Evolutionary conservation across 306 rosid species (phyloP).

Genomic region (Fragaria vesca): DNA sequence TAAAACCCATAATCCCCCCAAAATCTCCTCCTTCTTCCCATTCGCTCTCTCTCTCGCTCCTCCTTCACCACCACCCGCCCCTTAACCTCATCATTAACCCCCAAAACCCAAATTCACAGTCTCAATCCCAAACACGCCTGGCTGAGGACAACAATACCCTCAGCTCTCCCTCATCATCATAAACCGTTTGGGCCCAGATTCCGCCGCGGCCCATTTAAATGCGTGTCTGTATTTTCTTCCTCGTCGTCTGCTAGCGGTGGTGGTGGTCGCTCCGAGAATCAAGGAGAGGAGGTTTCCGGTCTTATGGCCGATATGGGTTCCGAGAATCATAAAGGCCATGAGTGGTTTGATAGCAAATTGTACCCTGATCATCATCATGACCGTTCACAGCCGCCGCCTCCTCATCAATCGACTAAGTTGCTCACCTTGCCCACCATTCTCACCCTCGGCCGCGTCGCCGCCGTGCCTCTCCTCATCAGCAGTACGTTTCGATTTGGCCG

Average conservation of each 20-base stretch:
- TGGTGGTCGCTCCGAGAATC: conserved; percentile 18
- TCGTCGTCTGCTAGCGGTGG: background rate
- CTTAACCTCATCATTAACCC: background rate
- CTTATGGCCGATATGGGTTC: conserved; percentile 54
- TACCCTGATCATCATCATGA: conserved; percentile 21
- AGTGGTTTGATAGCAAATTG: conserved; percentile 34
- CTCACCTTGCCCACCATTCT: conserved; percentile 88
- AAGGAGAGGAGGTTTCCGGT: conserved; percentile 24
- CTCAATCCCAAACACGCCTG: conserved; percentile 13
- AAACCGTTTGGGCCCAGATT: conserved; percentile 33
- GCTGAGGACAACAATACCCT: conserved; percentile 35
- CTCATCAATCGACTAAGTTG: conserved; percentile 42
- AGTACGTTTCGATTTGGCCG: conserved; percentile 36
- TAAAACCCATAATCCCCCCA: conserved; percentile 6
- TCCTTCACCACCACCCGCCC: background rate
- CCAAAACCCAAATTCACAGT: background rate
- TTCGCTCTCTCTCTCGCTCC: background rate
- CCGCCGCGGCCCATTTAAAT: conserved; percentile 15
- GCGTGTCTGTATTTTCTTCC: background rate
- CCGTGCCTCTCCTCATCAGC: conserved; percentile 75
- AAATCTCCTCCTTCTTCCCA: background rate
- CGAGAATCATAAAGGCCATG: conserved; percentile 41
- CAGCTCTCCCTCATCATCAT: background rate
- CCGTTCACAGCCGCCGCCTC: conserved; percentile 17
- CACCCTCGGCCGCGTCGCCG: conserved; percentile 90